Evolutionary conservation across 352 stramenopile genomes (phyloP).

Genomic region (Pythium pyrilobum): DNA sequence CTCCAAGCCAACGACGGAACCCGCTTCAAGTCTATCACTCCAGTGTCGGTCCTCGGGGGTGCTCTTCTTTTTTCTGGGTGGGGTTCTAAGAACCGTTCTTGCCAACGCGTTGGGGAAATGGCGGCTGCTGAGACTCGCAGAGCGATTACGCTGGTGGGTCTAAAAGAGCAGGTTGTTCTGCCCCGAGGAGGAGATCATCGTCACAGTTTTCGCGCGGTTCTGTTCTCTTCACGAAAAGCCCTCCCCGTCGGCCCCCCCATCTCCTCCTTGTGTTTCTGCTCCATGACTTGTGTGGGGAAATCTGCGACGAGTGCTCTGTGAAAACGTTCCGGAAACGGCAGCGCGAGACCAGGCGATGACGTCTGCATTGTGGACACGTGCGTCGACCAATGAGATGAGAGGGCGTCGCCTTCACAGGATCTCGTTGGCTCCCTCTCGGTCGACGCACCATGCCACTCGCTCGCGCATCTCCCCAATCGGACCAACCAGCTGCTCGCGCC

Average conservation of each 20-base stretch:
- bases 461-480: slow-evolving; percentile 9
- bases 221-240: slow-evolving; percentile 19
- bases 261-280: slow-evolving; percentile 2
- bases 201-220: slow-evolving; percentile 20
- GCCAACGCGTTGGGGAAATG: too few relatives aligned
- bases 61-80: slow-evolving; percentile 1
- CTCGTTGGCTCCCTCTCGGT: slow-evolving; percentile 7
- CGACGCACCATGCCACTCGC: background rate
- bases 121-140: background rate
- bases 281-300: slow-evolving; percentile 4
- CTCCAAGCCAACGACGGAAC: background rate
- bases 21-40: background rate
- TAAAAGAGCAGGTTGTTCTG: too few relatives aligned
- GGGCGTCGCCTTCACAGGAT: background rate
- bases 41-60: too few relatives aligned
- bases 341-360: slow-evolving; percentile 14
- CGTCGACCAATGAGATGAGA: slow-evolving; percentile 21
- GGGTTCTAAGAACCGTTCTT: background rate
- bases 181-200: slow-evolving; percentile 7
- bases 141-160: background rate
- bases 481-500: background rate
- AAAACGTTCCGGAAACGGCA: background rate
- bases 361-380: slow-evolving; percentile 26
- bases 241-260: too few relatives aligned
- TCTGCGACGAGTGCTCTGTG: slow-evolving; percentile 22